phyloP scores from a whole-genome alignment of 352 stramenopile genomes.

The Phytophthora boehmeriae region DNA sequence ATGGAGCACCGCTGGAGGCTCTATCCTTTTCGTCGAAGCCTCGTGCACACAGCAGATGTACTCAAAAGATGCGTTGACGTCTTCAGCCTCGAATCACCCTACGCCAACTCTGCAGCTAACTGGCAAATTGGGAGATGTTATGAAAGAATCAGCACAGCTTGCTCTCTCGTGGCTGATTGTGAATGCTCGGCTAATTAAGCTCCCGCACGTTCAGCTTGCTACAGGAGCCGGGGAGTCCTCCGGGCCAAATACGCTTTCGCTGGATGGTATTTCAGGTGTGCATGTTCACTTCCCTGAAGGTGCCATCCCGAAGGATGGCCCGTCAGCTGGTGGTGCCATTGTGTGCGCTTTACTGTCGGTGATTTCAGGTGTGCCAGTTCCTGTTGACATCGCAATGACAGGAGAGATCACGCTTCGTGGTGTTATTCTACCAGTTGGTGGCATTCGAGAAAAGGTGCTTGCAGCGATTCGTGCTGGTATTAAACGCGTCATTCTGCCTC shows the following conservation, averaged over 20 bases:
- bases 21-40: conserved; percentile 89
- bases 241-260: conserved; percentile 36
- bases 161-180: conserved; percentile 83
- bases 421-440: conserved; percentile 90
- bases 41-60: conserved; percentile 57
- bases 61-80: conserved; percentile 23
- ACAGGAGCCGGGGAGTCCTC: conserved; percentile 16
- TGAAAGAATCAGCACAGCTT: conserved; percentile 90
- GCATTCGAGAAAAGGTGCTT: conserved; percentile 91
- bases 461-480: conserved; percentile 87
- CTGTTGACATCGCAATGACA: conserved; percentile 87
- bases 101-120: conserved; percentile 64
- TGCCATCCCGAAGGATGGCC: conserved; percentile 90
- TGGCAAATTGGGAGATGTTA: conserved; percentile 84
- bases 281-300: conserved; percentile 92
- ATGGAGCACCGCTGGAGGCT: conserved; percentile 78
- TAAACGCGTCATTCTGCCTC: conserved; percentile 77
- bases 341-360: conserved; percentile 86
- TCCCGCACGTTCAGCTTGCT: conserved; percentile 26
- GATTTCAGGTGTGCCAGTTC: conserved; percentile 64
- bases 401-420: conserved; percentile 89
- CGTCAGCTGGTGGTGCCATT: conserved; percentile 87
- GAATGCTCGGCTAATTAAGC: conserved; percentile 61
- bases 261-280: conserved; percentile 71
- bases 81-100: conserved; percentile 20